A percentile compares a stretch with the other conserved stretches of the same genome.
These are phyloP conservation scores for Staphylotrichum longicolle DNA, from an alignment of 495 filamentous ascomycete genomes.

Conservation along the genomic window DNA sequence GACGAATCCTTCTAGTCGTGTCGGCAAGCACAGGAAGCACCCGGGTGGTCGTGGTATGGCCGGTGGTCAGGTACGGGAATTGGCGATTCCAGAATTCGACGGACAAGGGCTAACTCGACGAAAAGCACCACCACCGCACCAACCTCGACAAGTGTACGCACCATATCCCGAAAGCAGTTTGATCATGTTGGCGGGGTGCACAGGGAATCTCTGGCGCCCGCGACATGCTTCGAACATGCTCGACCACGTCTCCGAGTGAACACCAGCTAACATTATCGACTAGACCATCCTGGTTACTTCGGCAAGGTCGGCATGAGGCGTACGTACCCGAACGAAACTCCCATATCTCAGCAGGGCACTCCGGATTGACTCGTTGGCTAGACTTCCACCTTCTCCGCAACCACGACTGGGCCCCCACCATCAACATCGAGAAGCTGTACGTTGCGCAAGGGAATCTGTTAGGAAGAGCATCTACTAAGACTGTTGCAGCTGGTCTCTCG, in stretches of 20 bases:
- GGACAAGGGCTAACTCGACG: conserved; percentile 28
- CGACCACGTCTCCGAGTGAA: background rate
- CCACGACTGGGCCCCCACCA: conserved; percentile 37
- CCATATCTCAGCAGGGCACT: background rate
- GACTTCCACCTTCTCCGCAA: conserved; percentile 39
- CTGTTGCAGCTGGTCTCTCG: conserved; percentile 33
- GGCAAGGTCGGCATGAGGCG: conserved; percentile 41
- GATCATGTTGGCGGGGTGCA: conserved; percentile 2
- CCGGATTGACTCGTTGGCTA: conserved; percentile 12
- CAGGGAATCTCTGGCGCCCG: background rate
- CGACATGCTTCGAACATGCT: conserved; percentile 13
- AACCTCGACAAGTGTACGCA: conserved; percentile 40
- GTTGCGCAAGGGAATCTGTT: conserved; percentile 7
- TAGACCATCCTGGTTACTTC: conserved; percentile 42
- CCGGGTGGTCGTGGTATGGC: conserved; percentile 43
- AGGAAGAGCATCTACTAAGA: background rate
- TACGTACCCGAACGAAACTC: conserved; percentile 16
- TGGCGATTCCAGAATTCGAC: conserved; percentile 6
- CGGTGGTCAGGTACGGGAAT: conserved; percentile 38
- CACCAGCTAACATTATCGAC: conserved; percentile 24
- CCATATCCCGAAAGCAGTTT: conserved; percentile 11
- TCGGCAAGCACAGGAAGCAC: conserved; percentile 42
- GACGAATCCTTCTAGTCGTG: conserved; percentile 32
- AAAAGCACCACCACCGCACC: conserved; percentile 40
- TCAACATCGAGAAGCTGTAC: conserved; percentile 42